These are phyloP conservation scores for Coemansia aciculifera DNA, from an alignment of 192 early-diverging fungal genomes.

Conservation along the genomic window DNA sequence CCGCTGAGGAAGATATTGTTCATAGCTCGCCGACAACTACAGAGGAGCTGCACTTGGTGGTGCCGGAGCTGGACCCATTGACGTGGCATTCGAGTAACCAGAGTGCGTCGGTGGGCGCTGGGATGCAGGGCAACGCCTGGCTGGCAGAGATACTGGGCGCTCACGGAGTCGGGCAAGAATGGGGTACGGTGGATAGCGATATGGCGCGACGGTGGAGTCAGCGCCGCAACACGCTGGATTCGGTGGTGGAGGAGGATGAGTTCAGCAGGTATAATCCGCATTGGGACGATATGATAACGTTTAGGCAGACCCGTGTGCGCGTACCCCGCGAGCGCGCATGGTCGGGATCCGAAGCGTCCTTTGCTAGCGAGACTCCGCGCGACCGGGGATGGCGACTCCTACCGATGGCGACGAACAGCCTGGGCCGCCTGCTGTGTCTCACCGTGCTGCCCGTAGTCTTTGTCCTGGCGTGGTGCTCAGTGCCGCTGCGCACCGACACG, in stretches of 20 bases:
- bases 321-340: slow-evolving; percentile 53
- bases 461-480: slow-evolving; percentile 60
- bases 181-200: slow-evolving; percentile 19
- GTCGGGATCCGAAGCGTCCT: slow-evolving; percentile 37
- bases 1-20: not conserved
- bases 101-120: not conserved
- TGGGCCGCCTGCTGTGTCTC: slow-evolving; percentile 48
- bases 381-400: slow-evolving; percentile 37
- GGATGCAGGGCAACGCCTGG: slow-evolving; percentile 23
- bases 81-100: slow-evolving; percentile 34
- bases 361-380: not conserved
- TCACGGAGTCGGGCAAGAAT: slow-evolving; percentile 36
- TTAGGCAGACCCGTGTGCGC: slow-evolving; percentile 48
- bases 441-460: slow-evolving; percentile 56
- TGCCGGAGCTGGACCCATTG: slow-evolving; percentile 23
- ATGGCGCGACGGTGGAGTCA: slow-evolving; percentile 25
- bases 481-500: slow-evolving; percentile 57
- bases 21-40: not conserved
- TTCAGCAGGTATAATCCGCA: slow-evolving; percentile 49
- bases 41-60: not conserved
- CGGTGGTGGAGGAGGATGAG: slow-evolving; percentile 32
- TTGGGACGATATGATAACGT: slow-evolving; percentile 61
- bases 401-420: slow-evolving; percentile 48
- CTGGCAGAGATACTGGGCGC: slow-evolving; percentile 33
- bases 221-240: slow-evolving; percentile 31